Base-by-base conservation (phyloP, 1,284 basidiomycete species). In the Leccinum cinnamomeum region DNA sequence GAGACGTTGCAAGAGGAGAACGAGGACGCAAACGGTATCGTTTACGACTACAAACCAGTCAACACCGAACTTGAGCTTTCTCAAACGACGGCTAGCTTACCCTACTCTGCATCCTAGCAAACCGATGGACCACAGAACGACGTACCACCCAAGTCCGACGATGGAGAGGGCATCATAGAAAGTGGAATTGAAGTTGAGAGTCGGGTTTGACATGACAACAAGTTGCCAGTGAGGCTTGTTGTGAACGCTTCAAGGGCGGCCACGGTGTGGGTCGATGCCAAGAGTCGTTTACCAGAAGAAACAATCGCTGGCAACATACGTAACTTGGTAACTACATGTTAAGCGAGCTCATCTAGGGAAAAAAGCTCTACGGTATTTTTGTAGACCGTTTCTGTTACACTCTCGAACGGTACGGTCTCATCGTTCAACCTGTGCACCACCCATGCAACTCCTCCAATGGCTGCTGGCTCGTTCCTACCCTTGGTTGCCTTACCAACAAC, bases 381-480 rank as follows among this genome's bases (percentile, higher is more conserved):
- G 82, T 86, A 92, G 6, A 81, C 85, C 18, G 78, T 79, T 65
- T 86, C 81, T 0, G 83, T 81, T 0, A 95, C 77, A 58, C 84
- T 79, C 64, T 90, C 84, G 33, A 92, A 78, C 0, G 83, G 65
- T 5, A 85, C 71, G 1, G 79, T 46, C 5, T 20, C 81, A 48
- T 85, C 78, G 20, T 82, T 82, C 41, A 94, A 71, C 62, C 78
- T 76, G 57, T 89, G 82, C 8, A 95, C 79, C 3, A 94, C 86
- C 83, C 90, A 92, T 8, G 91, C 94, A 12, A 96, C 86, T 12
- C 84, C 83, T 3, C 89, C 90, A 44, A 92, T 84, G 3, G 87
- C 80, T 18, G 79, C 83, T 1, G 94, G 92, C 71, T 96, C 95
- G 70, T 92, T 94, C 18, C 94, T 79, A 0, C 92, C 90, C 74